Evolutionary conservation across 2,329 filamentous ascomycete genomes (phyloP), one percentile per base, ranked within the genome.

Genomic region (Ascocoryne sarcoides): DNA sequence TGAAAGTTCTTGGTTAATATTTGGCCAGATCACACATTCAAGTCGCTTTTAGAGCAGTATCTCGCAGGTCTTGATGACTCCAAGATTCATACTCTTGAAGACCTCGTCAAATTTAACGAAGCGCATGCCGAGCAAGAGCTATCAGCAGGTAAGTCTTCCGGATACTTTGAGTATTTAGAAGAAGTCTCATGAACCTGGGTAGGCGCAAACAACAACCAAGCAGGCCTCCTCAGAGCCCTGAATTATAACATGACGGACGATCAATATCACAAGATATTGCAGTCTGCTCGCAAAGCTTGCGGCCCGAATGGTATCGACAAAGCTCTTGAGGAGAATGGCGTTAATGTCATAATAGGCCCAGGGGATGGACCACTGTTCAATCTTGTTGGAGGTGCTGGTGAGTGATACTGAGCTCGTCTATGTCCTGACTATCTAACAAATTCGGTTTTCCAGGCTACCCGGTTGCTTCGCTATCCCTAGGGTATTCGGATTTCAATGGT

Each of bases 291-390:
- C 3, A 21, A 34, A 17, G 14, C 14, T 16, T 7, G 30, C 18
- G 15, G 36, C 5, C 4, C 10, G n/a, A 19, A 10, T 2, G 40
- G 30, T 10, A 39, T 43, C 23, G 40, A 43, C 23, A 39, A 43
- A 14, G 12, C n/a, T 17, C 21, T 43, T 2, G 21, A 43, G 17
- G 20, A 43, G 2, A 19, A 29, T 18, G 21, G 16, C 8, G 30
- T 43, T 32, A 28, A 43, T 43, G 35, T 43, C 16, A 43, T 42
- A 5, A 37, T 42, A 5, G 40, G 17, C 2, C 40, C 40, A 14
- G 40, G n/a, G 14, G 40, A 42, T 31, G 3, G 17, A 9, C 3
- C 3, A 3, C 15, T 32, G 5, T 26, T 10, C 12, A 4, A 9
- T 7, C 5, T 32, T 4, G 28, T 14, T 14, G 16, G 14, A 8